Conservation (phyloP, 306 rosid genomes). For the Vachellia pachyceras region DNA sequence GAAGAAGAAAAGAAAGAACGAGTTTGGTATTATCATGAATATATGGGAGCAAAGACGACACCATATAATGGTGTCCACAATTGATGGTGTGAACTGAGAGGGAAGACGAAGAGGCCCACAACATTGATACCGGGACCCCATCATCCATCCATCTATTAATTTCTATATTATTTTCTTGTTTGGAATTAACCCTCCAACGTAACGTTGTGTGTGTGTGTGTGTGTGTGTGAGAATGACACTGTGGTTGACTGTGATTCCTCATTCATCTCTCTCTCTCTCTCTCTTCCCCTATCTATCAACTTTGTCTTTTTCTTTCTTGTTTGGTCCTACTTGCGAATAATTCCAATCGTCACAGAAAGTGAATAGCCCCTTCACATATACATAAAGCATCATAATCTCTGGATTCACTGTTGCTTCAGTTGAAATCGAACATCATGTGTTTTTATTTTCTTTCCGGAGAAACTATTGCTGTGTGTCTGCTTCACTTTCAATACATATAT, state of each 20-base stretch:
- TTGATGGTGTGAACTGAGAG: not conserved
- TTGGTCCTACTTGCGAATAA: constrained; percentile 1
- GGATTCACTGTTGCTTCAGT: not conserved
- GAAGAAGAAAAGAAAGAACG: not conserved
- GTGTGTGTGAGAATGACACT: constrained; percentile 33
- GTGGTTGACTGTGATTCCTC: constrained; percentile 13
- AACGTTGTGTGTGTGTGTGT: no score
- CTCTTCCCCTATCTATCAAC: constrained; percentile 34
- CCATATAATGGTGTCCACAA: constrained; percentile 27
- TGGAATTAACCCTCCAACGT: constrained; percentile 40
- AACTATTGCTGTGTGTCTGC: constrained; percentile 11
- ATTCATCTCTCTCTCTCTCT: no score
- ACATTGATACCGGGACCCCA: constrained; percentile 27
- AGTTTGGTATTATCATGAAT: constrained; percentile 56
- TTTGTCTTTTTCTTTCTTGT: constrained; percentile 31
- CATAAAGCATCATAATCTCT: not conserved
- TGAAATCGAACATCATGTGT: constrained; percentile 3
- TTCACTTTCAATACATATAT: constrained; percentile 28
- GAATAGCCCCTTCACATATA: not conserved
- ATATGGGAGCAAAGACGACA: constrained; percentile 44
- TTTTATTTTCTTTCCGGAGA: not conserved
- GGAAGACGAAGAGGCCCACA: not conserved
- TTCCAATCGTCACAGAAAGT: constrained; percentile 8
- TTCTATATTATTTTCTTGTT: not conserved
- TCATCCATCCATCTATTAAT: not conserved